Percentiles rank a stretch among this genome's conserved stretches.
phyloP scores from a whole-genome alignment of 2,329 filamentous ascomycete genomes.

The Cercospora berteroae region DNA sequence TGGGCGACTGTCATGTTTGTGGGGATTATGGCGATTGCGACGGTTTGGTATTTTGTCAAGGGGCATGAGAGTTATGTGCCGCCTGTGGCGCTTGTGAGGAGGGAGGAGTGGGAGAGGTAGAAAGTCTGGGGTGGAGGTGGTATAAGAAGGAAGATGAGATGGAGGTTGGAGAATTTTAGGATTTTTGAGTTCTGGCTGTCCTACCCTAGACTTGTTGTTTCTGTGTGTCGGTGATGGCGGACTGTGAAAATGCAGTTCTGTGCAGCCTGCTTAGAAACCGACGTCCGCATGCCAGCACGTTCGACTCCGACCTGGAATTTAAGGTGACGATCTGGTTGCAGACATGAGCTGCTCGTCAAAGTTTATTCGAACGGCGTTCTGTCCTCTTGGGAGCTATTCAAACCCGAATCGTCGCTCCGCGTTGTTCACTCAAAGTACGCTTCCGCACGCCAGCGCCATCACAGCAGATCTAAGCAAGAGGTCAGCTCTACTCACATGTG shows the following conservation, averaged over 20 bases:
- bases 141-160: neutral
- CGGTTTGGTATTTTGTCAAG: slow-evolving; percentile 37
- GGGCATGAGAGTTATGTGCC: slow-evolving; percentile 35
- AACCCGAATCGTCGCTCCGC: neutral
- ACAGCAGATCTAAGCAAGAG: too few relatives aligned
- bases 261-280: neutral
- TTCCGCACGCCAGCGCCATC: neutral
- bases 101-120: slow-evolving; percentile 5
- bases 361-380: neutral
- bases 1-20: slow-evolving; percentile 50
- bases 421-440: neutral
- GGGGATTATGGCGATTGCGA: slow-evolving; percentile 6
- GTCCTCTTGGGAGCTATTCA: neutral
- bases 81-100: slow-evolving; percentile 24
- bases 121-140: too few relatives aligned
- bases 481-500: neutral
- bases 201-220: too few relatives aligned
- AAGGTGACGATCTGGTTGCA: neutral
- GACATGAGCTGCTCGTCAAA: neutral
- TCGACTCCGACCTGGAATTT: neutral
- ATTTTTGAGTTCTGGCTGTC: neutral
- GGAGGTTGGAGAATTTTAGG: neutral
- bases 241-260: neutral
- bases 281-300: neutral
- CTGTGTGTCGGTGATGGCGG: too few relatives aligned